Evolutionary conservation across 2,329 filamentous ascomycete genomes (phyloP).

Genomic region (Curvularia sp.): DNA sequence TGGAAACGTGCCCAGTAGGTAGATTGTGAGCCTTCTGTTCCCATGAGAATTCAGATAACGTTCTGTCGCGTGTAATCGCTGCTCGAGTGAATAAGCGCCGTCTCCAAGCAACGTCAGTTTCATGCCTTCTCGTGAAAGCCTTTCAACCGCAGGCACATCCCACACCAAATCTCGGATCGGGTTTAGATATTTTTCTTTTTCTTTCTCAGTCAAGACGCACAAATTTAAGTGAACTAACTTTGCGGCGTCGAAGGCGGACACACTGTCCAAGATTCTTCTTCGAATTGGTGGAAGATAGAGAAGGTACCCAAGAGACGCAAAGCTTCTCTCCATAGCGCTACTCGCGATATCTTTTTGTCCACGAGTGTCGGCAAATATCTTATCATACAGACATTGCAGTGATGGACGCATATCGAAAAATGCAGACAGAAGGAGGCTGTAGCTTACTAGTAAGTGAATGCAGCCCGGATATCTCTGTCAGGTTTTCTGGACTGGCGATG

Average conservation of each 20-base stretch:
- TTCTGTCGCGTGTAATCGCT: conserved; percentile 4
- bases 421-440: neutral
- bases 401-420: conserved; percentile 1
- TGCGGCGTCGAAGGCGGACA: conserved; percentile 4
- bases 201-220: neutral
- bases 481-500: neutral
- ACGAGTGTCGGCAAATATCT: neutral
- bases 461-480: neutral
- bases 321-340: neutral
- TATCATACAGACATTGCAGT: neutral
- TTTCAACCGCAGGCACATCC: neutral
- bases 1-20: conserved; percentile 3
- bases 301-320: conserved; percentile 1
- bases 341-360: neutral
- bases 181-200: conserved; percentile 3
- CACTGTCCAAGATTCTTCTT: conserved; percentile 3
- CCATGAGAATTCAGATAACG: conserved; percentile 1
- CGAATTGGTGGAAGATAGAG: conserved; percentile 2
- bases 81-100: conserved; percentile 3
- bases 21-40: conserved; percentile 1
- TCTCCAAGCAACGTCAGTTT: conserved; percentile 5
- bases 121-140: conserved; percentile 3
- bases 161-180: conserved; percentile 4
- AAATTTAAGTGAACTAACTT: conserved; percentile 2
- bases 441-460: neutral